Base-by-base conservation (phyloP, 176 grass and related monocot species). In the Oropetium thomaeum region DNA sequence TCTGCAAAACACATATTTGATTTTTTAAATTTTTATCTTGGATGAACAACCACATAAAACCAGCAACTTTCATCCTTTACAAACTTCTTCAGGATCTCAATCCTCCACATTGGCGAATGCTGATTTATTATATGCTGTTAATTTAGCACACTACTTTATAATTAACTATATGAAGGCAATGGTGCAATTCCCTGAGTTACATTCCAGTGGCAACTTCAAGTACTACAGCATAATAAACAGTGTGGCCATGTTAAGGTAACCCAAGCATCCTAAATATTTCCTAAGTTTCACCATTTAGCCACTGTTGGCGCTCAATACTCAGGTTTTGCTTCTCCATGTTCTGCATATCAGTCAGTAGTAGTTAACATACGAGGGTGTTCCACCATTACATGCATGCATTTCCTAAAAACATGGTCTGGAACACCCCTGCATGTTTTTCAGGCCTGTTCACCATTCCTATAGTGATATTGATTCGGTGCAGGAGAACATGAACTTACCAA, bases 1-100 rank as follows among this genome's bases (percentile, higher is more conserved):
- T 84, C 58, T 75, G 65, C 77, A 71, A 81, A 62, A 65, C 58
- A 85, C 65, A 71, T 67, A 71, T n/a, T 31, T 12, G 33, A 53
- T n/a, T 73, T 74, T 69, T n/a, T n/a, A n/a, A n/a, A 73, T 54
- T 33, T 67, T 59, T 39, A 86, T 73, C 41, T 39, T 43, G 28
- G 20, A 65, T 62, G 30, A 77, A 81, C 32, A 79, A 80, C 52
- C 79, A 65, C 69, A 67, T 86, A 57, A 74, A 83, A 66, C 90
- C 79, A 83, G 27, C 75, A 76, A 53, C 4, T 47, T 17, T 44
- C 66, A 83, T 59, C 64, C 52, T 68, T 20, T 65, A 70, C 17
- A 28, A 28, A 51, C 48, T 42, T 28, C 15, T 58, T 67, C 20
- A 71, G 9, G 51, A 71, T 62, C 55, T 71, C 48, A 62, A 81